Evolutionary conservation across 345 rosid species (phyloP).

Genomic region (Limnanthes douglasii): DNA sequence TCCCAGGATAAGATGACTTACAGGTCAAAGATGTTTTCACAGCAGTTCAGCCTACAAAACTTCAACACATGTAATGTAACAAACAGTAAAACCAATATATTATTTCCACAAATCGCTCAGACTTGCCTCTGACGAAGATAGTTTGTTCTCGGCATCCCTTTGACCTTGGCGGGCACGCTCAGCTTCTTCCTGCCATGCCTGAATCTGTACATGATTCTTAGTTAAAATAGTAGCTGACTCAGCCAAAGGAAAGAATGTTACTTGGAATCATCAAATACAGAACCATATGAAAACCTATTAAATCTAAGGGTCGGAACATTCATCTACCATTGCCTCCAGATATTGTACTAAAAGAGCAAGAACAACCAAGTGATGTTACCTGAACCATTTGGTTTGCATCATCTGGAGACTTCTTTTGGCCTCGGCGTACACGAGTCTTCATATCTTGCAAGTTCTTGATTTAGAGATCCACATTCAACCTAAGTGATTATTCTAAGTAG

Average conservation of each 20-base stretch:
- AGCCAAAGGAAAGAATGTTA: no score
- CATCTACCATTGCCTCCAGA: neutral
- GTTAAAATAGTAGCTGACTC: no score
- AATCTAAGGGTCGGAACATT: no score
- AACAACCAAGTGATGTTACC: conserved; percentile 27
- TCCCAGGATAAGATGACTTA: neutral
- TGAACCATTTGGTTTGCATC: conserved; percentile 87
- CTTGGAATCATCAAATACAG: no score
- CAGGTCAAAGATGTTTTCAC: conserved; percentile 1
- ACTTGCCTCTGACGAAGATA: conserved; percentile 73
- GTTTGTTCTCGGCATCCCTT: conserved; percentile 91
- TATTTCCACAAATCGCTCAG: neutral
- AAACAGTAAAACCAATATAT: conserved; percentile 2
- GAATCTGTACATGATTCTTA: conserved; percentile 37
- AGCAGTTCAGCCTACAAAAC: neutral
- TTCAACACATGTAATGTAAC: neutral
- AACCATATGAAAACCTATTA: no score
- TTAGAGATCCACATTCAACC: conserved; percentile 78
- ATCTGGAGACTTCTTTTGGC: conserved; percentile 80
- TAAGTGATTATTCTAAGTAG: conserved; percentile 17
- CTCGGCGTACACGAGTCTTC: conserved; percentile 78
- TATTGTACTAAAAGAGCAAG: neutral
- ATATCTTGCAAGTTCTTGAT: conserved; percentile 91
- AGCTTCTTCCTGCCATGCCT: conserved; percentile 94
- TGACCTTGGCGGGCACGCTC: conserved; percentile 95